Conservation (phyloP, 148 eudicot species). For the Chenopodium album region DNA sequence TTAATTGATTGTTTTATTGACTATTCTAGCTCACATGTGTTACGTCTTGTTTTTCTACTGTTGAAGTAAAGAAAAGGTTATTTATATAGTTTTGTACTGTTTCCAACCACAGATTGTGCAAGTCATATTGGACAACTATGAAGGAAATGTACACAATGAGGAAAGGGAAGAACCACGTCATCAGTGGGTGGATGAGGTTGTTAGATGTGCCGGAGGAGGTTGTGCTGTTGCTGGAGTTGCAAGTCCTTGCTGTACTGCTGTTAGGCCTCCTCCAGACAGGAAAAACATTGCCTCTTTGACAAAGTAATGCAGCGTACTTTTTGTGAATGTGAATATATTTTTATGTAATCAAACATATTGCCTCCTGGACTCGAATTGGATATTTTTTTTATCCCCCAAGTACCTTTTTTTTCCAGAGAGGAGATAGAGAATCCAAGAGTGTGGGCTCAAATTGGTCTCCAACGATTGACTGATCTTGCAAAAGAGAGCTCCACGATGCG, state of each 20-base stretch:
- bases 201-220: conserved; percentile 72
- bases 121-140: conserved; percentile 65
- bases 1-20: background rate
- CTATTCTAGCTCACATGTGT: background rate
- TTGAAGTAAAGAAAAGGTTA: background rate
- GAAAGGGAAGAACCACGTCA: conserved; percentile 64
- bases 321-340: background rate
- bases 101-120: conserved; percentile 60
- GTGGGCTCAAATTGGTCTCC: conserved; percentile 92
- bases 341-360: background rate
- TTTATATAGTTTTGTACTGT: background rate
- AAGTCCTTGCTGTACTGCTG: conserved; percentile 37
- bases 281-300: conserved; percentile 65
- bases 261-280: conserved; percentile 67
- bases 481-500: conserved; percentile 91
- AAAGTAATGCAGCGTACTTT: conserved; percentile 39
- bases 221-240: conserved; percentile 45
- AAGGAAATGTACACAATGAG: conserved; percentile 39
- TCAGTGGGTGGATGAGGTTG: conserved; percentile 93
- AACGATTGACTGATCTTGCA: conserved; percentile 86
- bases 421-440: conserved; percentile 82
- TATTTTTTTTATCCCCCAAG: conserved; percentile 7
- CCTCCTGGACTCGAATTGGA: background rate
- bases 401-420: conserved; percentile 42
- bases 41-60: background rate